These are phyloP conservation scores for Osmanthus fragrans DNA, from an alignment of 257 asterid genomes.

Conservation along the genomic window DNA sequence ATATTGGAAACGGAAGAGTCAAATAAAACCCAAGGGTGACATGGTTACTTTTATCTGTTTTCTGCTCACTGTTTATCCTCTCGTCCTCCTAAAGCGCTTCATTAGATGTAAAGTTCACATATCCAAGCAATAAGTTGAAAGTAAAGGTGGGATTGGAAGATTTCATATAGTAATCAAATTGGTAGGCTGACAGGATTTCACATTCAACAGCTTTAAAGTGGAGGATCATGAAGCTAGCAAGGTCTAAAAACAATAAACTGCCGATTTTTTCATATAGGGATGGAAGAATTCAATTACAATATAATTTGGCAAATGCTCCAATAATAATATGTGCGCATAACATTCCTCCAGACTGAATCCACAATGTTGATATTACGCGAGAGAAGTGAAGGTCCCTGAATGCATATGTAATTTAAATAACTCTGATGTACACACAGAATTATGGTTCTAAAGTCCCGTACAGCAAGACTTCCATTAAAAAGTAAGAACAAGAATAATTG, in stretches of 20 bases:
- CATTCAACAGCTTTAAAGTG: neutral
- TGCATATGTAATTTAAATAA: neutral
- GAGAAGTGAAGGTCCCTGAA: neutral
- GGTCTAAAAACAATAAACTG: neutral
- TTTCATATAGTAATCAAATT: neutral
- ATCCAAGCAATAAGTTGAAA: neutral
- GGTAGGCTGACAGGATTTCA: neutral
- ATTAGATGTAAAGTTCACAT: neutral
- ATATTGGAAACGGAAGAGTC: neutral
- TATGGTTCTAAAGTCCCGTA: neutral
- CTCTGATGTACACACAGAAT: neutral
- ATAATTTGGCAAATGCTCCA: neutral
- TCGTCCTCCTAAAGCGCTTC: neutral
- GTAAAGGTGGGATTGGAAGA: neutral
- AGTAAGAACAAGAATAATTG: neutral
- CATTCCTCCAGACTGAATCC: neutral
- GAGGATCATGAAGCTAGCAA: neutral
- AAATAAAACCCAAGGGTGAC: neutral
- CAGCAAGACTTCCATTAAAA: neutral
- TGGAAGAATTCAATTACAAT: neutral
- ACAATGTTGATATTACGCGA: neutral
- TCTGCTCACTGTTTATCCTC: neutral
- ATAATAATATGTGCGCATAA: neutral
- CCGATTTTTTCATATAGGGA: neutral
- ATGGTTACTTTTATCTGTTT: neutral